phyloP scores from a whole-genome alignment of 2,329 filamentous ascomycete genomes.

The Tolypocladium inflatum region DNA sequence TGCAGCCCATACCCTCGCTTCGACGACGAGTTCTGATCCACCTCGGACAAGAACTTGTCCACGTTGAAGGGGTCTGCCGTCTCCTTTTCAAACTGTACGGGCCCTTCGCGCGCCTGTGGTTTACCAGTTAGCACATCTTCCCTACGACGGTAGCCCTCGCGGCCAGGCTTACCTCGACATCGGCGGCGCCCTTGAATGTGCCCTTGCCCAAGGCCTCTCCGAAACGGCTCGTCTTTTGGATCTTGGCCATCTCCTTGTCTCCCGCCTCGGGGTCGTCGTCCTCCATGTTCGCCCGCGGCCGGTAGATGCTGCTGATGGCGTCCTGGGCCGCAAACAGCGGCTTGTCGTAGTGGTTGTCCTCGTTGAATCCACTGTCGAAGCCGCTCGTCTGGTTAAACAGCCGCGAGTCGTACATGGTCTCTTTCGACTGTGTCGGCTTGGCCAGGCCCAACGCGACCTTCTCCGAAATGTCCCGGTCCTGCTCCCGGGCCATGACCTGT shows the following conservation, averaged over 20 bases:
- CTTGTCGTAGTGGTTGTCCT: conserved; percentile 96
- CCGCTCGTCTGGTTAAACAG: conserved; percentile 92
- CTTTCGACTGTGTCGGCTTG: conserved; percentile 84
- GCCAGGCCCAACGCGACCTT: conserved; percentile 91
- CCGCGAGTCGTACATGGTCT: conserved; percentile 94
- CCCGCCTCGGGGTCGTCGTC: conserved; percentile 73
- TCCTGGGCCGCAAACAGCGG: conserved; percentile 94
- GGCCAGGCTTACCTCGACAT: conserved; percentile 58
- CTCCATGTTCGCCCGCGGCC: conserved; percentile 64
- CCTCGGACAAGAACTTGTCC: conserved; percentile 85
- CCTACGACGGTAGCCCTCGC: neutral
- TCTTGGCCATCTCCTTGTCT: conserved; percentile 75
- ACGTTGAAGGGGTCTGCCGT: conserved; percentile 82
- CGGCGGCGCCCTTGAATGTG: conserved; percentile 79
- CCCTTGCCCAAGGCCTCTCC: conserved; percentile 78
- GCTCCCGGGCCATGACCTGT: conserved; percentile 88
- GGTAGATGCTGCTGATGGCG: conserved; percentile 88
- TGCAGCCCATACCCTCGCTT: conserved; percentile 73
- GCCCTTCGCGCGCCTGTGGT: conserved; percentile 65
- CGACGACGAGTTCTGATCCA: conserved; percentile 48
- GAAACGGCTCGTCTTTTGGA: conserved; percentile 77
- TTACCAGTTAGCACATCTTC: conserved; percentile 19
- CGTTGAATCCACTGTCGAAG: conserved; percentile 88
- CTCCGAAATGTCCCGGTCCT: conserved; percentile 93
- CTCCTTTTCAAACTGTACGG: conserved; percentile 95